Percentiles rank a stretch among this genome's conserved stretches.
These are phyloP conservation scores for Globisporangium polare DNA, from an alignment of 352 stramenopile species.

Conservation along the genomic window DNA sequence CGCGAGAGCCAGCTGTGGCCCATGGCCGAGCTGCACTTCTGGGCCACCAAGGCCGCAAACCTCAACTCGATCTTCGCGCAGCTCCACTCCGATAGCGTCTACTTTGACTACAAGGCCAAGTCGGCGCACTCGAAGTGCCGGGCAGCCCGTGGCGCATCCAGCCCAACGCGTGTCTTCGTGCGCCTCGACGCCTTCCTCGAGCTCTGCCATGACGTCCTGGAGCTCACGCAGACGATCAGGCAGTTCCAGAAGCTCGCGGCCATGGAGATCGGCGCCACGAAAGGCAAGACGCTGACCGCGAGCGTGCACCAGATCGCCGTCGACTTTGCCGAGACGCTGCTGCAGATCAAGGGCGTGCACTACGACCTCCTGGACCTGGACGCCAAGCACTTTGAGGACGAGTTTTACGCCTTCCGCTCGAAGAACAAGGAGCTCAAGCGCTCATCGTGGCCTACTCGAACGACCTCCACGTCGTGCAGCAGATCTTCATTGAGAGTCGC, in stretches of 20 bases:
- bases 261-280: conserved; percentile 91
- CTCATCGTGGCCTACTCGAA: conserved; percentile 76
- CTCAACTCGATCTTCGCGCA: conserved; percentile 91
- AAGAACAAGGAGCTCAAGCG: conserved; percentile 87
- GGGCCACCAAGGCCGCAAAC: conserved; percentile 76
- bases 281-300: conserved; percentile 90
- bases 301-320: conserved; percentile 86
- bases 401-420: conserved; percentile 89
- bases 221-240: conserved; percentile 87
- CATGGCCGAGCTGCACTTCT: conserved; percentile 88
- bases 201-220: conserved; percentile 86
- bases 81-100: conserved; percentile 85
- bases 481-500: conserved; percentile 88
- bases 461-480: conserved; percentile 83
- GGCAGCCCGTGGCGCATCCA: conserved; percentile 88
- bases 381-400: conserved; percentile 88
- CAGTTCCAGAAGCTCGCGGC: conserved; percentile 86
- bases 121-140: conserved; percentile 77
- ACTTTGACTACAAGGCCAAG: conserved; percentile 92
- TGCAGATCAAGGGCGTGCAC: conserved; percentile 68
- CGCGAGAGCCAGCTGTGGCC: conserved; percentile 86
- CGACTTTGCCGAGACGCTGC: conserved; percentile 82
- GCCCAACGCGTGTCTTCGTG: conserved; percentile 90
- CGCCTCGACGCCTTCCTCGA: conserved; percentile 90
- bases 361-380: conserved; percentile 91